Percentiles rank a stretch among this genome's conserved stretches.
These are phyloP conservation scores for Fraxinus xanthoxyloides DNA, from an alignment of 305 asterid genomes.

Conservation along the genomic window DNA sequence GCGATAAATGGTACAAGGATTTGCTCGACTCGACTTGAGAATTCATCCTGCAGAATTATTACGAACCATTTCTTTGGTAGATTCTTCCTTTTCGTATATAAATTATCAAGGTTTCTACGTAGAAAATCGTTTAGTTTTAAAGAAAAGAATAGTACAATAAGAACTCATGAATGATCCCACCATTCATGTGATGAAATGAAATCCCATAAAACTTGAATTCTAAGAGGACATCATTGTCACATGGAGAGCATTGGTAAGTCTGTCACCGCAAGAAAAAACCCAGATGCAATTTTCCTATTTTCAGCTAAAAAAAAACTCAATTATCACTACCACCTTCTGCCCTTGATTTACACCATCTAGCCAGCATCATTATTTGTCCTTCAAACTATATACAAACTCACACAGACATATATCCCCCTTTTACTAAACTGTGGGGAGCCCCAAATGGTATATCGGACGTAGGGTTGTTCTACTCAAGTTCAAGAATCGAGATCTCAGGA, in stretches of 20 bases:
- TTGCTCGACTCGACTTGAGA: not conserved
- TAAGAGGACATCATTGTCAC: conserved; percentile 40
- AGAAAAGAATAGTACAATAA: not conserved
- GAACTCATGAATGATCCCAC: not conserved
- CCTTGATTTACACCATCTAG: conserved; percentile 5
- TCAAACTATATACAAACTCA: not conserved
- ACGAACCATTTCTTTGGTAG: not conserved
- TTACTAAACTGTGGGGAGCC: not conserved
- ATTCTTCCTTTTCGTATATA: not conserved
- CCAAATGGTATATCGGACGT: not conserved
- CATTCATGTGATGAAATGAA: conserved; percentile 31
- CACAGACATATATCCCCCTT: not conserved
- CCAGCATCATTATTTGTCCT: conserved; percentile 17
- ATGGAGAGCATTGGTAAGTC: conserved; percentile 36
- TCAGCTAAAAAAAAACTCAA: conserved; percentile 37
- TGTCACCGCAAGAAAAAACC: conserved; percentile 34
- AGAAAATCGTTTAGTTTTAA: not conserved
- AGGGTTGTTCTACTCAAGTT: not conserved
- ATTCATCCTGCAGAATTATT: not conserved
- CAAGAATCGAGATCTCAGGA: not conserved
- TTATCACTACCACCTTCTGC: conserved; percentile 23
- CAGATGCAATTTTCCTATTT: conserved; percentile 37
- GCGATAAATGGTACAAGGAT: not conserved
- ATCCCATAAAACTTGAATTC: conserved; percentile 24
- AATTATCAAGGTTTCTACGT: not conserved